phyloP scores from a whole-genome alignment of 2,329 filamentous ascomycete genomes.

The Bipolaris zeicola region DNA sequence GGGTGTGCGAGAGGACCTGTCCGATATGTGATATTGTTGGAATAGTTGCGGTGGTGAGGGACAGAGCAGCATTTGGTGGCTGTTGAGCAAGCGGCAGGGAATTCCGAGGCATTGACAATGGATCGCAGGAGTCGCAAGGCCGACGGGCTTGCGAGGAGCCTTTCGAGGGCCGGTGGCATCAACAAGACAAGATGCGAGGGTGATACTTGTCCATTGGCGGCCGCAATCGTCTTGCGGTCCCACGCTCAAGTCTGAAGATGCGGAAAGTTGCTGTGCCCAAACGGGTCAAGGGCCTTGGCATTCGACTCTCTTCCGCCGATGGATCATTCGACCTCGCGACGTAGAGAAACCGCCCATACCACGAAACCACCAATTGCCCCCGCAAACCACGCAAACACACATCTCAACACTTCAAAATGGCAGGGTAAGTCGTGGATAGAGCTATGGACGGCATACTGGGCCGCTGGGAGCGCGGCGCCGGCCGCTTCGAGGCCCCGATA shows the following conservation, averaged over 20 bases:
- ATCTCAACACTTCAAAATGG: conserved; percentile 50
- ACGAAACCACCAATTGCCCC: conserved; percentile 43
- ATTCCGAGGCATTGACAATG: conserved; percentile 35
- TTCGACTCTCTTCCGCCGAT: conserved; percentile 18
- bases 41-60: conserved; percentile 21
- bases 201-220: conserved; percentile 31
- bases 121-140: conserved; percentile 48
- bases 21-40: not conserved
- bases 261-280: conserved; percentile 22
- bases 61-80: conserved; percentile 24
- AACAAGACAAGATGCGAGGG: conserved; percentile 28
- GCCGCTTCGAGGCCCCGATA: conserved; percentile 14
- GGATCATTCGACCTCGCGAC: conserved; percentile 40
- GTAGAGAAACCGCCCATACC: conserved; percentile 33
- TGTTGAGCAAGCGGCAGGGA: conserved; percentile 25
- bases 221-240: conserved; percentile 2
- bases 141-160: conserved; percentile 54
- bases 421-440: conserved; percentile 47
- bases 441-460: conserved; percentile 10
- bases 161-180: conserved; percentile 54
- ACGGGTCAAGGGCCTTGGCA: conserved; percentile 26
- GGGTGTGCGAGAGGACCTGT: not conserved
- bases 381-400: conserved; percentile 30
- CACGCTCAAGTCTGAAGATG: conserved; percentile 7
- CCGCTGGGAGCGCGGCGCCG: conserved; percentile 17